phyloP scores from a whole-genome alignment of 176 grass and related monocot genomes.

The Dendrocalamus sinicus region DNA sequence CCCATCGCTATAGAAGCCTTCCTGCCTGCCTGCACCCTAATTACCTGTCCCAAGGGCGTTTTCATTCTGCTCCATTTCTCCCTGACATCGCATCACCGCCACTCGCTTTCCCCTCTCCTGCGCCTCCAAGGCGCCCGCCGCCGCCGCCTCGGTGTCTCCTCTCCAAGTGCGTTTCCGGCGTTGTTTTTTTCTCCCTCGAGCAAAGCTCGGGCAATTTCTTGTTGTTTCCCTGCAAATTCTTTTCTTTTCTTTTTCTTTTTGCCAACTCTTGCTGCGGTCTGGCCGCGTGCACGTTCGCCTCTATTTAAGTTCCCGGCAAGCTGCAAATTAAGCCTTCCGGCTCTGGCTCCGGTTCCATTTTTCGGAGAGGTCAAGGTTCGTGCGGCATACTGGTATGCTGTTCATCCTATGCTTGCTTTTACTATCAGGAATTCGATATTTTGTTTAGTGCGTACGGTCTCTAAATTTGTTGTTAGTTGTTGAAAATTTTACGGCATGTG shows the following conservation, averaged over 20 bases:
- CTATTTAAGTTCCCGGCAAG: constrained; percentile 13
- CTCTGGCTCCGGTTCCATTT: constrained; percentile 5
- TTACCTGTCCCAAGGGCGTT: neutral
- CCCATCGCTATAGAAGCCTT: neutral
- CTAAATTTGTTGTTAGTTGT: neutral
- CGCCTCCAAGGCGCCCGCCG: constrained; percentile 18
- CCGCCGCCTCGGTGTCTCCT: constrained; percentile 20
- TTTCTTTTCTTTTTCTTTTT: neutral
- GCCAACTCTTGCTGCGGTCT: neutral
- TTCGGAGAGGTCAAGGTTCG: constrained; percentile 28
- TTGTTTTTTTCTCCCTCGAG: neutral
- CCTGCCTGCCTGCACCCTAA: neutral
- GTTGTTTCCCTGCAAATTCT: neutral
- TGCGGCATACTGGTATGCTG: no score
- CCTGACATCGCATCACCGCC: constrained; percentile 45
- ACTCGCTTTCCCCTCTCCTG: constrained; percentile 44
- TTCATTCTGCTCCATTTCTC: constrained; percentile 43
- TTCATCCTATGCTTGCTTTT: neutral
- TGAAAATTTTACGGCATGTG: neutral
- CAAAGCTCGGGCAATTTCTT: neutral
- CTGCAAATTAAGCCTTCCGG: constrained; percentile 38
- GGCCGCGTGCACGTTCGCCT: neutral
- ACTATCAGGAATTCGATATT: neutral
- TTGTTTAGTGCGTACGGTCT: neutral
- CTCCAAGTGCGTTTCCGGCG: neutral